Conservation (phyloP, 2,329 filamentous ascomycete species). For the Anisogramma anomala region DNA sequence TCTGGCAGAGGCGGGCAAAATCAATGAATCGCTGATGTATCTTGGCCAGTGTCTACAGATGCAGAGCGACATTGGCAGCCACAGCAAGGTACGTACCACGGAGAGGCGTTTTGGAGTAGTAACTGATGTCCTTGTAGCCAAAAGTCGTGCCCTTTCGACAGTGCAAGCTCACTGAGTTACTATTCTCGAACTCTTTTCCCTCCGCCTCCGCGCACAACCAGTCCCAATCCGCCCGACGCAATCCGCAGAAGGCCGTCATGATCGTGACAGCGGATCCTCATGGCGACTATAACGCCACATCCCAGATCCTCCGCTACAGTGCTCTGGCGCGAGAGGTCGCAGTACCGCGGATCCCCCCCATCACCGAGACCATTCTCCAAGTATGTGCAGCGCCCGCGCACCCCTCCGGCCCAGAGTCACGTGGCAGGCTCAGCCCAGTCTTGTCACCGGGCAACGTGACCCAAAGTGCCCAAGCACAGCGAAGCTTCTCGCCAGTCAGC, state of each 20-base stretch:
- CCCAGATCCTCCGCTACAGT: constrained; percentile 88
- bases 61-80: constrained; percentile 68
- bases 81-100: constrained; percentile 51
- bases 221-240: constrained; percentile 39
- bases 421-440: constrained; percentile 18
- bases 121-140: constrained; percentile 33
- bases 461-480: constrained; percentile 19
- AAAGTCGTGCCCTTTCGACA: constrained; percentile 69
- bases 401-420: constrained; percentile 14
- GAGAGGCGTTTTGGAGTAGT: neutral
- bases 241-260: constrained; percentile 85
- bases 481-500: constrained; percentile 30
- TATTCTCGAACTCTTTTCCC: constrained; percentile 82
- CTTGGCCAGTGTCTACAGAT: constrained; percentile 93
- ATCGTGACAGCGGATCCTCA: constrained; percentile 88
- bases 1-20: constrained; percentile 90
- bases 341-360: constrained; percentile 75
- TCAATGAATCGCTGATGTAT: constrained; percentile 98
- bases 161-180: constrained; percentile 73
- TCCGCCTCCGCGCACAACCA: constrained; percentile 34
- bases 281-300: constrained; percentile 93
- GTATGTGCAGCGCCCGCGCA: constrained; percentile 24
- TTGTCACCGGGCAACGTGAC: constrained; percentile 26
- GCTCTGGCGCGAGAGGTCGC: constrained; percentile 88
- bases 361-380: constrained; percentile 57